Evolutionary conservation across 2,329 filamentous ascomycete genomes (phyloP).

Genomic region (Xylaria sp.): DNA sequence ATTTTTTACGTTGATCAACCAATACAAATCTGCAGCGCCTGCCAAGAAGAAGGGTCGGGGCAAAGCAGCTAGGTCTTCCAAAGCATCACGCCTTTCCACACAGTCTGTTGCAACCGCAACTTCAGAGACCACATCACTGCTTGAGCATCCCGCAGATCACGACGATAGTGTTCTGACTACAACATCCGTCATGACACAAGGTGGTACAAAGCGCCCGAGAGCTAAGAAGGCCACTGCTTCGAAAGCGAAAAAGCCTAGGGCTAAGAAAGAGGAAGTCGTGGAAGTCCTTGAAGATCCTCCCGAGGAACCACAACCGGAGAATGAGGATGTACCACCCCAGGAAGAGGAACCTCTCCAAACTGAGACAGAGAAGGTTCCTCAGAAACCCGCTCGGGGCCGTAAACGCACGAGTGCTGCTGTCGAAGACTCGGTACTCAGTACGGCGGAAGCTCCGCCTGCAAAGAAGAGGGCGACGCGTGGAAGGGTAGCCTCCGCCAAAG

Average conservation of each 20-base stretch:
- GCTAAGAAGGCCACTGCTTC: constrained; percentile 65
- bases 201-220: constrained; percentile 61
- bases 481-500: constrained; percentile 47
- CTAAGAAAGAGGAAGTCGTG: constrained; percentile 65
- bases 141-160: constrained; percentile 60
- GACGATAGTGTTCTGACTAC: constrained; percentile 72
- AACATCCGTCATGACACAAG: constrained; percentile 68
- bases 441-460: constrained; percentile 61
- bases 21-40: constrained; percentile 59
- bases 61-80: constrained; percentile 71
- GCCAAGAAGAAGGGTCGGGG: constrained; percentile 65
- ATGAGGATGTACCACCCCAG: constrained; percentile 38
- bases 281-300: constrained; percentile 57
- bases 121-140: constrained; percentile 62
- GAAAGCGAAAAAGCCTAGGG: constrained; percentile 59
- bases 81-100: constrained; percentile 72
- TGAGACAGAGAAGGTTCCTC: constrained; percentile 43
- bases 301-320: constrained; percentile 21
- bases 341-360: constrained; percentile 47
- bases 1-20: constrained; percentile 79
- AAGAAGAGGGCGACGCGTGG: constrained; percentile 69
- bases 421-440: constrained; percentile 58
- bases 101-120: constrained; percentile 65
- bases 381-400: constrained; percentile 63
- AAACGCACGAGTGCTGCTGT: constrained; percentile 73